phyloP scores from a whole-genome alignment of 805 yeast species.

The Wickerhamomyces chaumierensis region DNA sequence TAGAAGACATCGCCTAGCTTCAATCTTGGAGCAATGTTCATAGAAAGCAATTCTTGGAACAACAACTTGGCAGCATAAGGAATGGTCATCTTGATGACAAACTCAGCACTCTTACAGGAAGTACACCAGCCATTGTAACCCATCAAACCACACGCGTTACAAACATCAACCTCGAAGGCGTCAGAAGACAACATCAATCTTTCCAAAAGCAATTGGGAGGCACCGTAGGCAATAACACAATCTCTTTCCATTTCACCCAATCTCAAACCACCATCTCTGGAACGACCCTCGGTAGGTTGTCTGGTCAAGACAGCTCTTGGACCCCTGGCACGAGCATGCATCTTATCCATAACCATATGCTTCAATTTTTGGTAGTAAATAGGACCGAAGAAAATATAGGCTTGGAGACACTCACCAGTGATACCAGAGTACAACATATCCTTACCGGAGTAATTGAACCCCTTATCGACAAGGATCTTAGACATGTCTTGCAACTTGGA shows the following conservation, averaged over 20 bases:
- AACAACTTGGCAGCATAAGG: conserved; percentile 97
- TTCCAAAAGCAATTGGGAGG: conserved; percentile 86
- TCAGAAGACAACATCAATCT: conserved; percentile 94
- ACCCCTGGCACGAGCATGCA: conserved; percentile 99
- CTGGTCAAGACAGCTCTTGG: conserved; percentile 96
- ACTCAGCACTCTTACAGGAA: conserved; percentile 83
- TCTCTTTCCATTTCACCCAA: conserved; percentile 99
- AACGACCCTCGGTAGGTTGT: conserved; percentile 98
- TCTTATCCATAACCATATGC: conserved; percentile 97
- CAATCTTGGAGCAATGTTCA: conserved; percentile 97
- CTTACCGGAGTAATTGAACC: conserved; percentile 91
- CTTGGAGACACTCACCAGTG: conserved; percentile 94
- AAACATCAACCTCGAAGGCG: conserved; percentile 94
- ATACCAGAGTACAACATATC: conserved; percentile 97
- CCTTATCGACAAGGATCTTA: conserved; percentile 75
- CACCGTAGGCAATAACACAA: conserved; percentile 99
- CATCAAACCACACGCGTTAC: conserved; percentile 91
- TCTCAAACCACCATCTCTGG: conserved; percentile 97
- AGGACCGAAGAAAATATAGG: conserved; percentile 97
- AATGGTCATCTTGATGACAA: conserved; percentile 85
- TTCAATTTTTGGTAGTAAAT: conserved; percentile 95
- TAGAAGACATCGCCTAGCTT: conserved; percentile 78
- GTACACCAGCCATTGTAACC: conserved; percentile 98
- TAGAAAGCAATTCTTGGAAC: conserved; percentile 95
- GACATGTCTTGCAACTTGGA: conserved; percentile 96